phyloP scores from a whole-genome alignment of 208 protist species.

The Herpetomonas samuelpessoai region DNA sequence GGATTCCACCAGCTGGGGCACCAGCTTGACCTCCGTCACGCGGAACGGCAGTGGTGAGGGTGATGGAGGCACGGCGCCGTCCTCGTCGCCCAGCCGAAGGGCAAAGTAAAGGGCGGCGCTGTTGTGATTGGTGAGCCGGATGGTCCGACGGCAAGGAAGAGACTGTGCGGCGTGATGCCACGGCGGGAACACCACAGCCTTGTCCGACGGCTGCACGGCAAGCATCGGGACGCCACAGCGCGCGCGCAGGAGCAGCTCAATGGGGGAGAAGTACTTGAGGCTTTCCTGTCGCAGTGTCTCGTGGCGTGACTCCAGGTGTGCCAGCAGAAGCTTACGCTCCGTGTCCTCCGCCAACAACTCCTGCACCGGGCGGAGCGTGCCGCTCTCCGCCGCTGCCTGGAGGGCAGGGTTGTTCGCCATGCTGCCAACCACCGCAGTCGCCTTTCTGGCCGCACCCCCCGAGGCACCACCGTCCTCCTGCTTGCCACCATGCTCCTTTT shows the following conservation, averaged over 20 bases:
- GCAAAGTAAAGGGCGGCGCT: conserved; percentile 70
- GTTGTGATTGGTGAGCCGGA: conserved; percentile 77
- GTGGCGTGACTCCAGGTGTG: conserved; percentile 54
- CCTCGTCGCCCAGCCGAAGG: conserved; percentile 23
- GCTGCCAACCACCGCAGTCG: too few species aligned
- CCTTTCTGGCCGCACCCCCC: too few species aligned
- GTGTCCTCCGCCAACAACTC: conserved; percentile 58
- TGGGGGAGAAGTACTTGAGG: conserved; percentile 62
- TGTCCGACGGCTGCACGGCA: conserved; percentile 64
- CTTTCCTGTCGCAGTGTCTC: conserved; percentile 42
- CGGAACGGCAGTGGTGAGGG: conserved; percentile 15
- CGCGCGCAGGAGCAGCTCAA: conserved; percentile 78
- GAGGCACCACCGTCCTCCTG: too few species aligned
- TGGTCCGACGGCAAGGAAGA: conserved; percentile 38
- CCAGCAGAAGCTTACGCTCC: conserved; percentile 59
- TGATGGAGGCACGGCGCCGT: not conserved
- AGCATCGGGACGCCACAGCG: conserved; percentile 69
- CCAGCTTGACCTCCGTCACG: conserved; percentile 17
- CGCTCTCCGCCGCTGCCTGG: conserved; percentile 3
- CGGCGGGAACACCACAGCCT: conserved; percentile 42
- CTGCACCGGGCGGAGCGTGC: conserved; percentile 28
- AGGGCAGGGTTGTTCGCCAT: conserved; percentile 11
- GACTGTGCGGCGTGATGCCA: too few species aligned
- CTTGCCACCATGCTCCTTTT: too few species aligned
- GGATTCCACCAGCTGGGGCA: conserved; percentile 32